These are phyloP conservation scores for Rhizomucor pusillus DNA, from an alignment of 371 early-diverging fungal genomes.

Conservation along the genomic window DNA sequence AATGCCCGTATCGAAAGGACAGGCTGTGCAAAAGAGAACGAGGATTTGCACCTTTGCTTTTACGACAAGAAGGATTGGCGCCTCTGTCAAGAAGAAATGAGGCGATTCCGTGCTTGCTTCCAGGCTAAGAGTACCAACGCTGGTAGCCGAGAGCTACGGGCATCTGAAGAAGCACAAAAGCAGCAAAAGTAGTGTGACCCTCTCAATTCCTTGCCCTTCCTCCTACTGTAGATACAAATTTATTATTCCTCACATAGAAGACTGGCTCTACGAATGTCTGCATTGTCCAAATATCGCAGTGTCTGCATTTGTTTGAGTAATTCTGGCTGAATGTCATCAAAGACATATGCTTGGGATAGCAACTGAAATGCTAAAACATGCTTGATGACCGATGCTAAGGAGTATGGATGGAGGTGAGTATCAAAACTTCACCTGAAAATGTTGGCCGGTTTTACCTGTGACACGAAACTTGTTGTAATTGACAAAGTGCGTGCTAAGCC, in stretches of 20 bases:
- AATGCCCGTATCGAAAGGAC: slow-evolving; percentile 61
- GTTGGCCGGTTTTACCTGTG: slow-evolving; percentile 24
- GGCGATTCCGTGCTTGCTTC: slow-evolving; percentile 70
- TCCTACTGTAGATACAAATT: no score
- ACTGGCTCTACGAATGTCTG: slow-evolving; percentile 41
- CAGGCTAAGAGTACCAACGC: slow-evolving; percentile 51
- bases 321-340: slow-evolving; percentile 22
- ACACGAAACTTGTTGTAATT: slow-evolving; percentile 67
- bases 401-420: not conserved
- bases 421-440: not conserved
- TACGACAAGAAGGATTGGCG: slow-evolving; percentile 80
- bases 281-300: slow-evolving; percentile 34
- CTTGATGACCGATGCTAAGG: slow-evolving; percentile 55
- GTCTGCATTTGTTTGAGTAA: slow-evolving; percentile 24
- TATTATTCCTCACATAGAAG: slow-evolving; percentile 31
- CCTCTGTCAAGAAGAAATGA: slow-evolving; percentile 69
- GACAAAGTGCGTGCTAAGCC: slow-evolving; percentile 40
- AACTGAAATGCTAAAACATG: slow-evolving; percentile 62
- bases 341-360: slow-evolving; percentile 51
- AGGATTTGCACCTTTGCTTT: slow-evolving; percentile 73
- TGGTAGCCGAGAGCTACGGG: slow-evolving; percentile 38
- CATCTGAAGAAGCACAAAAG: slow-evolving; percentile 20
- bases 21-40: slow-evolving; percentile 75
- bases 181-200: not conserved
- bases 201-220: no score